Evolutionary conservation across 2,329 filamentous ascomycete genomes (phyloP).

Genomic region (Talaromyces sp.): DNA sequence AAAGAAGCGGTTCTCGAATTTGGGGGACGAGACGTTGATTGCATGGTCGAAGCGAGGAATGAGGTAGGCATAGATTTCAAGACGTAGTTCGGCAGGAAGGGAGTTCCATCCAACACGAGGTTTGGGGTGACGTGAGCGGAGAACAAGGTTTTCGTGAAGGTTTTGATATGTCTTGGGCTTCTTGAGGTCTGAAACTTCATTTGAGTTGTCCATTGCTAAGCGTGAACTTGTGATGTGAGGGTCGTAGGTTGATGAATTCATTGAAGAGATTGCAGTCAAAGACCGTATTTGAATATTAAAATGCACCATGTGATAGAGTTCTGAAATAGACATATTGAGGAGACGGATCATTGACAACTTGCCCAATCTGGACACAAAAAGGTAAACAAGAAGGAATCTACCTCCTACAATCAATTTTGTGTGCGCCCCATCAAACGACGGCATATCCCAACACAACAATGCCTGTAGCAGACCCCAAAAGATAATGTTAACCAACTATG

Average conservation of each 20-base stretch:
- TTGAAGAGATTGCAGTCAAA: background rate
- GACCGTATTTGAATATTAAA: background rate
- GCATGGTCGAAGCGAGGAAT: background rate
- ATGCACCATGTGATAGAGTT: background rate
- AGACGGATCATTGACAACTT: background rate
- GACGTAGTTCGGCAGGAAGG: background rate
- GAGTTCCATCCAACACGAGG: background rate
- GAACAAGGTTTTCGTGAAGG: background rate
- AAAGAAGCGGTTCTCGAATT: background rate
- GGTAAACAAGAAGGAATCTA: background rate
- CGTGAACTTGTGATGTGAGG: background rate
- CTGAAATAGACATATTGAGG: background rate
- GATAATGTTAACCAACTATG: background rate
- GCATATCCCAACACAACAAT: background rate
- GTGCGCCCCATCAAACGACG: background rate
- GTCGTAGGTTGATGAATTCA: background rate
- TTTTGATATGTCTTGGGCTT: background rate
- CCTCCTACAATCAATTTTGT: background rate
- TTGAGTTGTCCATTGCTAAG: background rate
- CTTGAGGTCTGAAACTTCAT: background rate
- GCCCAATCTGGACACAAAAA: background rate
- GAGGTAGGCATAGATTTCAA: background rate
- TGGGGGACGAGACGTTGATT: background rate
- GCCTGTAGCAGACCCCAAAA: background rate
- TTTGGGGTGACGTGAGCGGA: background rate